Evolutionary conservation across 192 early-diverging fungal genomes (phyloP).

Genomic region (Umbelopsis sp.): DNA sequence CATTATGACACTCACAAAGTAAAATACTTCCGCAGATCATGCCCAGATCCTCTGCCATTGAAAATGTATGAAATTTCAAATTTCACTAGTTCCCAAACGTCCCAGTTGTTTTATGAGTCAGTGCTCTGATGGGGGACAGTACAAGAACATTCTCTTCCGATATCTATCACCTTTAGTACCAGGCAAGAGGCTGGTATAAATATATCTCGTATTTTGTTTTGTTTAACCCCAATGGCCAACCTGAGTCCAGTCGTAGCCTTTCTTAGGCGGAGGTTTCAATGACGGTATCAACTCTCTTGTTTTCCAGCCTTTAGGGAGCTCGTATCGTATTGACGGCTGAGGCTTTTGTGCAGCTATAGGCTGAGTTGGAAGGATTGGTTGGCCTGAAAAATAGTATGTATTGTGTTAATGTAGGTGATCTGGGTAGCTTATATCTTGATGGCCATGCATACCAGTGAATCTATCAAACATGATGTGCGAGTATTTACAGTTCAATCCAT

Average conservation of each 20-base stretch:
- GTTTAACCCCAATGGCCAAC: constrained; percentile 38
- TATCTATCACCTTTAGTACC: too few species aligned
- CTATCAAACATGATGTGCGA: constrained; percentile 34
- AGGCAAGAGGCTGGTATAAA: too few species aligned
- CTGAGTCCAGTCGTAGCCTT: constrained; percentile 38
- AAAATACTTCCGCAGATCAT: too few species aligned
- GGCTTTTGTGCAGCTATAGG: neutral
- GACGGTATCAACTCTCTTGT: constrained; percentile 39
- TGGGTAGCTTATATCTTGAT: neutral
- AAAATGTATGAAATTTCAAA: too few species aligned
- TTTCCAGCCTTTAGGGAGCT: constrained; percentile 37
- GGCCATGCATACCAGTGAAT: constrained; percentile 8
- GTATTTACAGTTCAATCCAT: constrained; percentile 38
- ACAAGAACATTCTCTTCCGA: too few species aligned
- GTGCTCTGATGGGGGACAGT: too few species aligned
- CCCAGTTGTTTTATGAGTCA: too few species aligned
- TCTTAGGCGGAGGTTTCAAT: constrained; percentile 31
- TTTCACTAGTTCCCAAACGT: too few species aligned
- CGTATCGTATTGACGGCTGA: constrained; percentile 21
- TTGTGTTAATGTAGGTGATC: neutral
- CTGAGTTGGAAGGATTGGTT: constrained; percentile 26
- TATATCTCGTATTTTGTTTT: too few species aligned
- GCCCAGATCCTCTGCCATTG: too few species aligned
- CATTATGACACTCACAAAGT: too few species aligned
- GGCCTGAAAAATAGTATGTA: constrained; percentile 11